Percentiles rank a stretch among this genome's conserved stretches.
Conservation (phyloP, 352 stramenopile species). For the Globisporangium yorkense region DNA sequence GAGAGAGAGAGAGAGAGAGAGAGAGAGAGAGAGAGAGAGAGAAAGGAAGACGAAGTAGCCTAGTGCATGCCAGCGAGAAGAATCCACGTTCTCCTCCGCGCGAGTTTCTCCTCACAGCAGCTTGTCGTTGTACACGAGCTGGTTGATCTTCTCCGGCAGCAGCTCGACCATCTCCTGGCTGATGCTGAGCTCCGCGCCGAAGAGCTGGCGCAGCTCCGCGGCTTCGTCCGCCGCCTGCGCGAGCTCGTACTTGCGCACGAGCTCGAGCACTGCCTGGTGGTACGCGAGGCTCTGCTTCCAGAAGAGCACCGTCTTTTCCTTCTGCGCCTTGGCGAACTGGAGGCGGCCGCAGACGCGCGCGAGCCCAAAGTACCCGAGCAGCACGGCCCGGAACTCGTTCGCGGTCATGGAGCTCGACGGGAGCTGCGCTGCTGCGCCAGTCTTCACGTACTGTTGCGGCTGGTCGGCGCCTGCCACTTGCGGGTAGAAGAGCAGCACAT, state of each 20-base stretch:
- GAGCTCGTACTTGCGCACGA: conserved; percentile 33
- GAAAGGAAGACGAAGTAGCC: background rate
- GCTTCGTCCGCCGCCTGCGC: conserved; percentile 15
- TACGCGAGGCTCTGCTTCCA: conserved; percentile 60
- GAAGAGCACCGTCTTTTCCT: conserved; percentile 43
- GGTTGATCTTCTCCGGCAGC: conserved; percentile 76
- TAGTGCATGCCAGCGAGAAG: background rate
- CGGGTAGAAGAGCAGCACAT: conserved; percentile 61
- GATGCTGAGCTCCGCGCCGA: conserved; percentile 49
- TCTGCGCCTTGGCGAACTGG: conserved; percentile 24
- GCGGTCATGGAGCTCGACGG: conserved; percentile 25
- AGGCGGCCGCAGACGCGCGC: conserved; percentile 60
- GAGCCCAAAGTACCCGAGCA: conserved; percentile 57
- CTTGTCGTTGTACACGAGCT: conserved; percentile 64
- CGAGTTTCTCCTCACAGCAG: conserved; percentile 12
- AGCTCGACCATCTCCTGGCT: conserved; percentile 57
- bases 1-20: background rate
- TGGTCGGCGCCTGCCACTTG: background rate
- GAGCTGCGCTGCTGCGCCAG: conserved; percentile 22
- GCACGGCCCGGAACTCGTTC: conserved; percentile 33
- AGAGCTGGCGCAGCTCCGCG: conserved; percentile 23
- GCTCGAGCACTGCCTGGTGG: conserved; percentile 33
- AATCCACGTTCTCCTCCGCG: background rate
- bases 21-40: background rate
- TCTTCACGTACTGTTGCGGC: conserved; percentile 5